phyloP scores from a whole-genome alignment of 176 grass and related monocot species.

The Aechmea fasciata region DNA sequence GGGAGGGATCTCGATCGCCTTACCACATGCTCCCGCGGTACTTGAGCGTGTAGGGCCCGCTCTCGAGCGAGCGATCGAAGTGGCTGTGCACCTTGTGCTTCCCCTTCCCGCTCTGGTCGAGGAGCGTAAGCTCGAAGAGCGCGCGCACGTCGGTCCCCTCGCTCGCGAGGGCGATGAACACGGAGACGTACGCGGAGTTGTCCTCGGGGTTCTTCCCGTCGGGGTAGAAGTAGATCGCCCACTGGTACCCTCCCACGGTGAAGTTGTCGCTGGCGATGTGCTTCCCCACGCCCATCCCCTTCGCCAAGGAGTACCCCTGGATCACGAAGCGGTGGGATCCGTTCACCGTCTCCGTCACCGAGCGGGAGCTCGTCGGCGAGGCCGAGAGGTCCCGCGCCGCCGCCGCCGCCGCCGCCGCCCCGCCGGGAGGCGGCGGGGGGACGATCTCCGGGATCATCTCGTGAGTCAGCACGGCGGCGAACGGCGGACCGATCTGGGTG shows the following conservation, averaged over 20 bases:
- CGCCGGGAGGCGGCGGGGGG: conserved; percentile 20
- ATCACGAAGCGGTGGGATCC: conserved; percentile 87
- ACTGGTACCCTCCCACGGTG: conserved; percentile 73
- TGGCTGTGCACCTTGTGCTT: conserved; percentile 90
- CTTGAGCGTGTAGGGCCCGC: conserved; percentile 77
- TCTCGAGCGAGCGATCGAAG: conserved; percentile 78
- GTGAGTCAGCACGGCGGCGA: too few species aligned
- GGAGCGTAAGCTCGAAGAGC: conserved; percentile 87
- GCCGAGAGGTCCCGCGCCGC: conserved; percentile 32
- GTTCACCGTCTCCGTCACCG: conserved; percentile 85
- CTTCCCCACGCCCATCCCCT: conserved; percentile 92
- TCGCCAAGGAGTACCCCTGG: conserved; percentile 86
- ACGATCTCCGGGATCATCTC: background rate
- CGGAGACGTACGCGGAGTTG: conserved; percentile 80
- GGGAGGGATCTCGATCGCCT: background rate
- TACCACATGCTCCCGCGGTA: conserved; percentile 98
- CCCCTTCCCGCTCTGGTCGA: conserved; percentile 78
- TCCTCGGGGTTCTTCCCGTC: conserved; percentile 96
- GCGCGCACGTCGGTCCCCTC: conserved; percentile 89
- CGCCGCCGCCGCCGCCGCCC: conserved; percentile 15
- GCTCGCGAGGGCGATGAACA: conserved; percentile 78
- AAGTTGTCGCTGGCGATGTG: conserved; percentile 95
- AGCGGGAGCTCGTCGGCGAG: conserved; percentile 81
- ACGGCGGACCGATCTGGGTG: too few species aligned
- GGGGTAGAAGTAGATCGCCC: conserved; percentile 95